These are phyloP conservation scores for Tricholoma sp. DNA, from an alignment of 768 basidiomycete species.

Conservation along the genomic window DNA sequence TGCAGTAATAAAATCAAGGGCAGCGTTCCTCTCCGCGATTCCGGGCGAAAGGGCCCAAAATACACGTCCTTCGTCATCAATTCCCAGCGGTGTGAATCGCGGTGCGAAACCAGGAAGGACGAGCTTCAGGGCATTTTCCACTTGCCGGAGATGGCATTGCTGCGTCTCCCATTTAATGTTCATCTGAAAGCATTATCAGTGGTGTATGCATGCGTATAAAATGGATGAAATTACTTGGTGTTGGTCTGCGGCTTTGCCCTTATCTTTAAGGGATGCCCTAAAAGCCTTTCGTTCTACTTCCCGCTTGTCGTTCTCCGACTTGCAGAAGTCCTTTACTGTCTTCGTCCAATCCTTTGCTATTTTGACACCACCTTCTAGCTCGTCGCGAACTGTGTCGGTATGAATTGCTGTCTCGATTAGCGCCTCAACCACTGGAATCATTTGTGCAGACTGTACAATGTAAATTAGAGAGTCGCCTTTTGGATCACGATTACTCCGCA, in stretches of 20 bases:
- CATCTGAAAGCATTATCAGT: constrained; percentile 23
- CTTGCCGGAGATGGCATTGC: constrained; percentile 39
- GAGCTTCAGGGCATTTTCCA: constrained; percentile 56
- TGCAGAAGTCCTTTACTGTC: constrained; percentile 47
- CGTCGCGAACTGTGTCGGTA: constrained; percentile 46
- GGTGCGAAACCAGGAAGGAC: constrained; percentile 37
- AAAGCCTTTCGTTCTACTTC: constrained; percentile 36
- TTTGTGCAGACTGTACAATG: constrained; percentile 47
- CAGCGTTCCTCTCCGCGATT: constrained; percentile 49
- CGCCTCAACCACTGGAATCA: constrained; percentile 60
- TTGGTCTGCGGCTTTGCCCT: constrained; percentile 13
- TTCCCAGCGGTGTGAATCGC: constrained; percentile 63
- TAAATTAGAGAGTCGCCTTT: constrained; percentile 10
- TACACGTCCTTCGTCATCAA: constrained; percentile 57
- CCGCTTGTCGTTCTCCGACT: constrained; percentile 57
- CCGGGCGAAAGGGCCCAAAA: constrained; percentile 69
- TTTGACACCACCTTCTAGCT: constrained; percentile 54
- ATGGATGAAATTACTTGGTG: constrained; percentile 2
- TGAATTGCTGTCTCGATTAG: constrained; percentile 50
- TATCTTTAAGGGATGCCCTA: constrained; percentile 20
- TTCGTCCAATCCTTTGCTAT: constrained; percentile 50
- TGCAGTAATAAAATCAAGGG: constrained; percentile 31
- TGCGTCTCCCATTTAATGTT: constrained; percentile 43
- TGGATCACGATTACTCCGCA: constrained; percentile 26
- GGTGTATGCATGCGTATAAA: background rate